Base-by-base conservation (phyloP, 768 basidiomycete genomes). In the Mycena vulgaris region DNA sequence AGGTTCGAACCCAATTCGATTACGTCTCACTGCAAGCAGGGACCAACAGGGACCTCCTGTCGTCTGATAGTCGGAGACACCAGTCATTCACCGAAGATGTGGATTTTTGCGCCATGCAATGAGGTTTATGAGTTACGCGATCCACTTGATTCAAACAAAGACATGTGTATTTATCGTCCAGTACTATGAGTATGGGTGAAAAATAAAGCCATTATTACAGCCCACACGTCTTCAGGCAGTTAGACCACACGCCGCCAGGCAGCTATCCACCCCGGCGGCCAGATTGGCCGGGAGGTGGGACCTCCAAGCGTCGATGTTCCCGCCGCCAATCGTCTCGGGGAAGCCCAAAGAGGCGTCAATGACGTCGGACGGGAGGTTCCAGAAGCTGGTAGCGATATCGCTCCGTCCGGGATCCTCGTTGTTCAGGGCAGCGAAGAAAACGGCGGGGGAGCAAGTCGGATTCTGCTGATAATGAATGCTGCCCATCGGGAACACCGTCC, bases 251-350 rank as follows among this genome's bases (percentile, higher is more conserved):
- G 33, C 33, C 53, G 35, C 3, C n/a, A 56, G 53, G 19, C 53
- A 56, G n/a, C 53, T 45, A 21, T 58, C 56, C 1, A 58, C 56
- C 3, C 56, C 56, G 1, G 33, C 33, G 23, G 56, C 56, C 25
- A 58, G 19, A 28, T 58, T 58, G n/a, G 37, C 56, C 10, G 56
- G 56, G 25, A 58, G 56, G 14, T 58, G 35, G 27, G 56, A 58
- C n/a, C 39, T 35, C 56, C 56, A 58, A 6, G 35, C 56, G 25
- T 37, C 56, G 19, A 58, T 58, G 10, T n/a, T 40, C 5, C 23
- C 19, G 17, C 56, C 56, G 1, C 56, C 56, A 28, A 58, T 58
- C 9, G 56, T 58, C 39, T 39, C 37, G n/a, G 56, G 56, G 37
- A 40, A 58, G 1, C 56, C 56, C 6, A 58, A n/a, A 6, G 56